These are phyloP conservation scores for Xylaria bambusicola DNA, from an alignment of 495 filamentous ascomycete species.

Conservation along the genomic window DNA sequence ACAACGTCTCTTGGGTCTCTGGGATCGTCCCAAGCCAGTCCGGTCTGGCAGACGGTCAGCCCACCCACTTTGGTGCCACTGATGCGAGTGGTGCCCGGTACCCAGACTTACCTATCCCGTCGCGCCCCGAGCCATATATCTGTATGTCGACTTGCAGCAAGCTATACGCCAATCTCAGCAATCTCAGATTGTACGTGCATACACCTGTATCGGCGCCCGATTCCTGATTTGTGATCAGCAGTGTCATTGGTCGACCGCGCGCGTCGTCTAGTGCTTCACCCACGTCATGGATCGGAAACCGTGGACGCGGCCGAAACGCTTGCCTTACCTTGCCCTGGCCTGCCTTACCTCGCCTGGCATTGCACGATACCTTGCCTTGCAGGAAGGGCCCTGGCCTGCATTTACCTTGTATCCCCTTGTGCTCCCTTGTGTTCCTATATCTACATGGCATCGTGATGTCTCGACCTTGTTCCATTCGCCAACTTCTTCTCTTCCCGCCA, in stretches of 20 bases:
- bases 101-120: no score
- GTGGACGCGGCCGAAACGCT: background rate
- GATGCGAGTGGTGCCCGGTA: no score
- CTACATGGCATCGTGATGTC: slow-evolving; percentile 4
- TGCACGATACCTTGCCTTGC: background rate
- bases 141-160: no score
- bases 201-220: background rate
- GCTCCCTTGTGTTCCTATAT: background rate
- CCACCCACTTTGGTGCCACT: no score
- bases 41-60: no score
- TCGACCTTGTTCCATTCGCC: background rate
- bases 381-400: background rate
- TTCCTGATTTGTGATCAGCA: slow-evolving; percentile 14
- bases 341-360: background rate
- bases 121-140: no score
- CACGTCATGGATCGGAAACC: slow-evolving; percentile 12
- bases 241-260: background rate
- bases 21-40: background rate
- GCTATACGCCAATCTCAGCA: background rate
- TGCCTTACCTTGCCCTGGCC: background rate
- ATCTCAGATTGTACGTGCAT: background rate
- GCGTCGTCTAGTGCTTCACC: background rate
- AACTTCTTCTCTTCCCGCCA: slow-evolving; percentile 1
- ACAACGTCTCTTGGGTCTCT: background rate
- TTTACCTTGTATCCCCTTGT: background rate